Percentiles rank a stretch among this genome's conserved stretches.
These are phyloP conservation scores for Cladobotryum protrusum DNA, from an alignment of 2,329 filamentous ascomycete species.

Conservation along the genomic window DNA sequence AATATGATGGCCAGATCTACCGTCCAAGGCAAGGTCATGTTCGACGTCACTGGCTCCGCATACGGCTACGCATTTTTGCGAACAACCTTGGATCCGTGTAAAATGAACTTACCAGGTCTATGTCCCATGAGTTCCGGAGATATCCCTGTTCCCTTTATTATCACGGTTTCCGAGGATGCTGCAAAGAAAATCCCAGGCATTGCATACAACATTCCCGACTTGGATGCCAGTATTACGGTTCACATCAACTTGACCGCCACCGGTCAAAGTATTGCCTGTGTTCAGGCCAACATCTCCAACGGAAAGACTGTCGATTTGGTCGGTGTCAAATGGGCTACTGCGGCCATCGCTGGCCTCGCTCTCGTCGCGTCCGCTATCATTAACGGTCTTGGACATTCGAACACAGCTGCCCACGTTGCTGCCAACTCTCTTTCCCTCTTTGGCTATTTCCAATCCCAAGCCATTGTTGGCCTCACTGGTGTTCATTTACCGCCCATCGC, in stretches of 20 bases:
- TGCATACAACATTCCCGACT: conserved; percentile 81
- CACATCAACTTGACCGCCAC: conserved; percentile 64
- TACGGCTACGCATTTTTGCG: conserved; percentile 60
- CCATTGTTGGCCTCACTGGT: conserved; percentile 77
- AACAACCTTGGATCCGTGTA: conserved; percentile 65
- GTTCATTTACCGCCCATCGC: conserved; percentile 80
- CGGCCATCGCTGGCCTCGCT: conserved; percentile 76
- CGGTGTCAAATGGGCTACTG: conserved; percentile 82
- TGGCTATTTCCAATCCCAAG: conserved; percentile 87
- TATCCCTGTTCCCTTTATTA: conserved; percentile 65
- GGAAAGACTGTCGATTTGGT: conserved; percentile 84
- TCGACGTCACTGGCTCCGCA: conserved; percentile 46
- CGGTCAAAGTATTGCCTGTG: conserved; percentile 65
- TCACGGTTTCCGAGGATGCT: conserved; percentile 50
- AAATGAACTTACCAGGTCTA: conserved; percentile 60
- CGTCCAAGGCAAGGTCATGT: conserved; percentile 58
- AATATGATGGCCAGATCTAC: conserved; percentile 70
- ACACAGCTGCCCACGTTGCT: conserved; percentile 87
- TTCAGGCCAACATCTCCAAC: conserved; percentile 82
- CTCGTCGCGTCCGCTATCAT: conserved; percentile 79
- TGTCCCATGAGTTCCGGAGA: conserved; percentile 86
- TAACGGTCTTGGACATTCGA: conserved; percentile 86
- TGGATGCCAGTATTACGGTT: conserved; percentile 77
- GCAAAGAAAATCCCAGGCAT: conserved; percentile 67
- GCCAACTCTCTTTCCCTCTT: conserved; percentile 88